Evolutionary conservation across 1,284 basidiomycete species (phyloP).

Genomic region (Papiliotrema laurentii): DNA sequence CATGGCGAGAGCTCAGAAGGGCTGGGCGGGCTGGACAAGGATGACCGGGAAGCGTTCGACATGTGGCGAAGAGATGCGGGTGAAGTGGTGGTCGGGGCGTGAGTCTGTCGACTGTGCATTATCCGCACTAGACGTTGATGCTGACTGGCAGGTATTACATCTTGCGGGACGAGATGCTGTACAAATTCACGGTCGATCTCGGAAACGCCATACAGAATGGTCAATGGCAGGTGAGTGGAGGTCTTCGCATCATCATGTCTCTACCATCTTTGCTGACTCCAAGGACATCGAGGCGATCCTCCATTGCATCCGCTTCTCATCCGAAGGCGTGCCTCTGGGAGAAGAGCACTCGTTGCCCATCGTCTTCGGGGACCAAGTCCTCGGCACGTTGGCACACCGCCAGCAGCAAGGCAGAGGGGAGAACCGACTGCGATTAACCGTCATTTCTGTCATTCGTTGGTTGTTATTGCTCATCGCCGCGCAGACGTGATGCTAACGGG

Average conservation of each 20-base stretch:
- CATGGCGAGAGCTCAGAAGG: conserved; percentile 47
- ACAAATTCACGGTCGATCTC: conserved; percentile 61
- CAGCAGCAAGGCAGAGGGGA: conserved; percentile 50
- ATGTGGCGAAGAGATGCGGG: conserved; percentile 78
- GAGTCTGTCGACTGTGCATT: conserved; percentile 43
- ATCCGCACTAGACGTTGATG: neutral
- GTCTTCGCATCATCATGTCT: conserved; percentile 6
- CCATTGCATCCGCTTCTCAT: conserved; percentile 75
- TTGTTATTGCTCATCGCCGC: neutral
- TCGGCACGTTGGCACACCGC: conserved; percentile 61
- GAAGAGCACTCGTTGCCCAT: conserved; percentile 60
- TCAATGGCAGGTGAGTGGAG: conserved; percentile 65
- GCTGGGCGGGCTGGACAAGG: conserved; percentile 60
- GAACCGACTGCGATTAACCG: conserved; percentile 65
- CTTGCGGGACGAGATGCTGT: conserved; percentile 72
- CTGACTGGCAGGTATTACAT: conserved; percentile 69
- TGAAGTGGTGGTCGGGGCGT: conserved; percentile 86
- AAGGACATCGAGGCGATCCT: conserved; percentile 78
- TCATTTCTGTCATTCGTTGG: conserved; percentile 64
- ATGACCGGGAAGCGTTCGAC: conserved; percentile 35
- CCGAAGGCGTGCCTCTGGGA: conserved; percentile 77
- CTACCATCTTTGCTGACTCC: conserved; percentile 1
- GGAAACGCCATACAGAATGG: conserved; percentile 47
- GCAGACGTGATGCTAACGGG: conserved; percentile 2
- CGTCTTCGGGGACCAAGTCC: conserved; percentile 65